Evolutionary conservation across 2,329 filamentous ascomycete genomes (phyloP), one percentile per base, ranked within the genome.

Genomic region (Metarhizium anisopliae): DNA sequence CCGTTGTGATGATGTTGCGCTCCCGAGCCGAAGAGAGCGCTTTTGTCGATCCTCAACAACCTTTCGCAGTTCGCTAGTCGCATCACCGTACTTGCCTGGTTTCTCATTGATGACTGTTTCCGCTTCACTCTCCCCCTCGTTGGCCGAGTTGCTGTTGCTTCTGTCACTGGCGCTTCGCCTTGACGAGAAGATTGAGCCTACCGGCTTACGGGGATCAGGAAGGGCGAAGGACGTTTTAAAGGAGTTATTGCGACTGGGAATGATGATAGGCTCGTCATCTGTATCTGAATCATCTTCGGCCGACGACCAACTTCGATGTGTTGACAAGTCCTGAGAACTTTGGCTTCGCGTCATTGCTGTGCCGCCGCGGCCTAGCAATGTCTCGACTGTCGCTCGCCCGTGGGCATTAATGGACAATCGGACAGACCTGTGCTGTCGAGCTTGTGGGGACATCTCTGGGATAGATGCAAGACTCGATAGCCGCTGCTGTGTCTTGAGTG

Each of bases 261-360:
- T 82, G 52, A 85, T 76, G 58, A 86, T 85, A 13, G 81, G 81
- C 56, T 86, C 83, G 54, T 86, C 83, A 59, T 86, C 83, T 4
- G 77, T 77, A 0, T 82, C 84, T 1, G 81, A 84, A 2, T 77
- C 77, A 50, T 78, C 77, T 29, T 79, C 76, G 0, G 77, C 77
- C 5, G 76, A 77, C 14, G 74, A 73, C 70, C 73, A 77, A 43
- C 69, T 70, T 52, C 68, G 61, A 50, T 62, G 66, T 32, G 59
- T 60, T 20, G 66, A 59, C 55, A 66, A 58, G 30, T 68, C 64
- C 50, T 66, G 66, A 29, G 65, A 66, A 52, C 64, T 64, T 54
- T 62, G 64, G 58, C 64, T 65, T 56, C 68, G 62, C 32, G 61
- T 61, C 25, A 70, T 61, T 45, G 59, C 51, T 32, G 60, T 66